Base-by-base conservation (phyloP, 441 rosid species). In the Erysimum pusillum region DNA sequence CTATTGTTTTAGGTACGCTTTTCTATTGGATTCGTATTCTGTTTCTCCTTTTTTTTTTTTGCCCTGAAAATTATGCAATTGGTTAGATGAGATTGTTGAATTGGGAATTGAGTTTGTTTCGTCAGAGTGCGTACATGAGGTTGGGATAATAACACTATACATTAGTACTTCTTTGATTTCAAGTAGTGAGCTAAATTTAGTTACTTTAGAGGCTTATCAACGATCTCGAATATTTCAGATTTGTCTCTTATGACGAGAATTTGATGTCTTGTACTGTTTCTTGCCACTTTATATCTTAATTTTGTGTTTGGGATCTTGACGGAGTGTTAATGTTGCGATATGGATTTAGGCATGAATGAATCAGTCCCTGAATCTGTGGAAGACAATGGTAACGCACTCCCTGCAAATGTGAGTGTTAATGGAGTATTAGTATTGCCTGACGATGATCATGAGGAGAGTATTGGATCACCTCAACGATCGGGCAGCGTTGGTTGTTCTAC, bases 391-490 rank as follows among this genome's bases (percentile, higher is more conserved):
- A 38, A 38, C 28, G 46, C 68, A 59, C 10, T 9, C 42, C 41
- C 20, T 73, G 14, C 52, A 38, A 11, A 70, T 35, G 72, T 17
- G 53, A 64, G 18, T 71, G 72, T 46, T 6, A 48, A 65, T 65
- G 81, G 63, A 69, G 48, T 10, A 48, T 18, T 11, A 34, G 70
- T 25, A 67, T 59, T 32, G 20, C 59, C 62, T 54, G 35, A 35
- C 66, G 75, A 57, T 79, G 64, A 48, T 45, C 75, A 28, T 67
- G 78, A 44, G 34, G 75, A 71, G 15, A 13, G 65, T 73, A 6
- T 12, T 67, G 74, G 77, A 66, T 78, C 75, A 67, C 78, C 81
- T 68, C 70, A 61, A 67, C 13, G 59, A 52, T 45, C 45, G 18
- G 67, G 35, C 64, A 69, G 15, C 17, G 28, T 49, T 49, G 81